These are phyloP conservation scores for Gymnopilus dilepis DNA, from an alignment of 768 basidiomycete species.

Conservation along the genomic window DNA sequence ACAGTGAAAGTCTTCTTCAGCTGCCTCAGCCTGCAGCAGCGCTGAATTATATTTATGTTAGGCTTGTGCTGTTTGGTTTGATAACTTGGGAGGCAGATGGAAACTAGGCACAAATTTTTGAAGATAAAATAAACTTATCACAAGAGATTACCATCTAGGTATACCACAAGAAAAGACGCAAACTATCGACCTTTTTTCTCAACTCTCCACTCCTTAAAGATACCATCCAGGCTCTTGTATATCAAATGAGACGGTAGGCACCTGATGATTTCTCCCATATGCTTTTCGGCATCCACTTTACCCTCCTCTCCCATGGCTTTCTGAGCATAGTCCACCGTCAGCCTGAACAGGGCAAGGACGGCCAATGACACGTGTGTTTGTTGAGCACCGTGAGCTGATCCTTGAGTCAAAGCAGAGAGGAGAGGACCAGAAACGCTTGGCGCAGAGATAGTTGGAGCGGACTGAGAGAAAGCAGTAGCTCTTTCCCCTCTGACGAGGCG, in stretches of 20 bases:
- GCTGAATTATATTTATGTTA: too few species aligned
- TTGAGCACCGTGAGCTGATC: slow-evolving; percentile 81
- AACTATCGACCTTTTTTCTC: slow-evolving; percentile 75
- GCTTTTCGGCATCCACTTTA: slow-evolving; percentile 73
- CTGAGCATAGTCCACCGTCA: slow-evolving; percentile 82
- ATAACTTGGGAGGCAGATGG: too few species aligned
- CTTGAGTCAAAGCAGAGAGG: slow-evolving; percentile 69
- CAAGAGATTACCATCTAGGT: neutral
- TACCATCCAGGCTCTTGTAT: slow-evolving; percentile 91
- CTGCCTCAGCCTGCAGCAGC: too few species aligned
- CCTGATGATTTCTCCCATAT: slow-evolving; percentile 88
- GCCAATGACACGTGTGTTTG: slow-evolving; percentile 96
- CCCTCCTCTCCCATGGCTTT: slow-evolving; percentile 70
- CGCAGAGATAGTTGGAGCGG: slow-evolving; percentile 62
- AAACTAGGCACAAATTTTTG: too few species aligned
- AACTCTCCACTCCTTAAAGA: slow-evolving; percentile 91
- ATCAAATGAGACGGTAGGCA: slow-evolving; percentile 86
- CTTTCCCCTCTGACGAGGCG: slow-evolving; percentile 92
- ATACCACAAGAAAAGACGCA: neutral
- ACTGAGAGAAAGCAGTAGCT: slow-evolving; percentile 71
- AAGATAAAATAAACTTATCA: neutral
- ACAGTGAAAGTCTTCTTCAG: neutral
- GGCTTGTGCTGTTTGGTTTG: too few species aligned
- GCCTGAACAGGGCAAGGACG: slow-evolving; percentile 87
- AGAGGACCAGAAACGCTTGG: slow-evolving; percentile 72